These are phyloP conservation scores for Corymbia calophylla DNA, from an alignment of 441 rosid genomes.

Conservation along the genomic window DNA sequence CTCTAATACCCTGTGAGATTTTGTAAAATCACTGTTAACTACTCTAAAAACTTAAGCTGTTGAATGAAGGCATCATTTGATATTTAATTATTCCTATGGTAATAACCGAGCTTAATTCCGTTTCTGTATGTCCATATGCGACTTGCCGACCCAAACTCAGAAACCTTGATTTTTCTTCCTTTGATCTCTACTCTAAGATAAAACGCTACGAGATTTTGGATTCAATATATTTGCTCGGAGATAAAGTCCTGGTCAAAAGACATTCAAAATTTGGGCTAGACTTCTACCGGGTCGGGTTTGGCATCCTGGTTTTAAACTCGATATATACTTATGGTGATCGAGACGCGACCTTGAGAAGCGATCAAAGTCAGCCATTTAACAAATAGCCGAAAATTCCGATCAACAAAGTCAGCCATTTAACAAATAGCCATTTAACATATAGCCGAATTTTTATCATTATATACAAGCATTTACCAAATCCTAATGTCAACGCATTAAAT, in stretches of 20 bases:
- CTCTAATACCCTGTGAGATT: too few species aligned
- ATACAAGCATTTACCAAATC: background rate
- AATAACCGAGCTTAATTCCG: background rate
- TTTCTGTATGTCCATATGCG: background rate
- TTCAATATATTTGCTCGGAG: background rate
- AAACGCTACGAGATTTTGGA: background rate
- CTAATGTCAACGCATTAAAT: background rate
- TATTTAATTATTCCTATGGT: background rate
- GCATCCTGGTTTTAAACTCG: background rate
- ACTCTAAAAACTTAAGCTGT: too few species aligned
- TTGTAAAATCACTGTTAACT: too few species aligned
- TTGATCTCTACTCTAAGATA: background rate
- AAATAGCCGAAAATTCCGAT: background rate
- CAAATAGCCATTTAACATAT: background rate
- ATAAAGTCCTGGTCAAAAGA: background rate
- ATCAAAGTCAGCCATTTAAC: background rate
- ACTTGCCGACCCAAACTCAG: background rate
- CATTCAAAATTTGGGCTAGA: background rate
- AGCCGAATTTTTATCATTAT: background rate
- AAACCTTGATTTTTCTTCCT: background rate
- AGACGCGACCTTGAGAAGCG: background rate
- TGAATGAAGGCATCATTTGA: too few species aligned
- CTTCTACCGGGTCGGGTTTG: background rate
- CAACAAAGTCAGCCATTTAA: too few species aligned
- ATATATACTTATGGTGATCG: background rate